These are phyloP conservation scores for Nakazawaea molendinolei DNA, from an alignment of 805 yeast genomes.

Conservation along the genomic window DNA sequence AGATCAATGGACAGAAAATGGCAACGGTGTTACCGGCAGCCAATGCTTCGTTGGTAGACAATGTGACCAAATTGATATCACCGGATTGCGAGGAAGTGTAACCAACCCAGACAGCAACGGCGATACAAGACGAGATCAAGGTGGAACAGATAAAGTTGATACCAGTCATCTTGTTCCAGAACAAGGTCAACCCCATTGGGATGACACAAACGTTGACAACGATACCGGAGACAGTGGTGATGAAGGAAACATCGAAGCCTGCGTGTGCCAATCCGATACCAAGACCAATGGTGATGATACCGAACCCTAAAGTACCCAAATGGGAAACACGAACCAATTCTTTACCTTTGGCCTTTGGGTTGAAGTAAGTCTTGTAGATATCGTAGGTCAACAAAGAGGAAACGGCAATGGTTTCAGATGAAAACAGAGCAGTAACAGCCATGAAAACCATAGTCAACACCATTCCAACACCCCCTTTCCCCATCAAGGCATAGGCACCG, in stretches of 20 bases:
- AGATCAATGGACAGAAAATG: constrained; percentile 38
- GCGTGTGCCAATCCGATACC: constrained; percentile 47
- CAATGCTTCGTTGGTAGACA: constrained; percentile 46
- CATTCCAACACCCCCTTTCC: constrained; percentile 44
- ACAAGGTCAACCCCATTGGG: constrained; percentile 40
- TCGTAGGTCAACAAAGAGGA: constrained; percentile 44
- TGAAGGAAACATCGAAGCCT: constrained; percentile 44
- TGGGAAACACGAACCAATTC: constrained; percentile 39
- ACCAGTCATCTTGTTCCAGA: constrained; percentile 37
- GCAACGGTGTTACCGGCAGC: constrained; percentile 55
- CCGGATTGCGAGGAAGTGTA: constrained; percentile 27
- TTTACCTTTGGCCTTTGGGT: constrained; percentile 44
- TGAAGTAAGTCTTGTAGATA: constrained; percentile 41
- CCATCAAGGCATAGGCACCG: constrained; percentile 43
- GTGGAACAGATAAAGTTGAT: constrained; percentile 41
- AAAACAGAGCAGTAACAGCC: constrained; percentile 50
- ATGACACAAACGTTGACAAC: constrained; percentile 50
- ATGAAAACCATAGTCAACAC: constrained; percentile 41
- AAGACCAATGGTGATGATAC: constrained; percentile 39
- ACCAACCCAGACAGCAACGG: constrained; percentile 35
- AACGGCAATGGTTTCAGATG: constrained; percentile 49
- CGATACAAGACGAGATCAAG: constrained; percentile 37
- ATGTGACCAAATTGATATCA: constrained; percentile 21
- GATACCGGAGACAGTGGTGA: constrained; percentile 45
- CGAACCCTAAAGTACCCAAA: constrained; percentile 34